phyloP scores from a whole-genome alignment of 768 basidiomycete species.

The Erythrobasidium yunnanense region DNA sequence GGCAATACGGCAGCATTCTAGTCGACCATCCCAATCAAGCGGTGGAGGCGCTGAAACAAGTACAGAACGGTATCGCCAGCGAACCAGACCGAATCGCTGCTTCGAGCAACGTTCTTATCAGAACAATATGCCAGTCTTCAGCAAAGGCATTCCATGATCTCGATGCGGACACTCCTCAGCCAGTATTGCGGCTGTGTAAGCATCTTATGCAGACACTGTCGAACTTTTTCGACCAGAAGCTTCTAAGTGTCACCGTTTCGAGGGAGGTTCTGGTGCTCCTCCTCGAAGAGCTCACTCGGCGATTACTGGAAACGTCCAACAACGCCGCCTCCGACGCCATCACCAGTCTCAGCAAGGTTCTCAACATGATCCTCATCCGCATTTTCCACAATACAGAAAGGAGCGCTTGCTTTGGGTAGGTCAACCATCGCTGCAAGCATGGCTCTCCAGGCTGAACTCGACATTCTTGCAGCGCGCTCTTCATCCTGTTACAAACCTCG shows the following conservation, averaged over 20 bases:
- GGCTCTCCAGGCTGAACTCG: neutral
- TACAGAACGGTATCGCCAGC: slow-evolving; percentile 72
- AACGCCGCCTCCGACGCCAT: slow-evolving; percentile 62
- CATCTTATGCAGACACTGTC: slow-evolving; percentile 94
- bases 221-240: slow-evolving; percentile 79
- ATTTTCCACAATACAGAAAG: slow-evolving; percentile 74
- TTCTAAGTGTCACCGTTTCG: slow-evolving; percentile 75
- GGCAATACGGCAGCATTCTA: no score
- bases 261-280: slow-evolving; percentile 72
- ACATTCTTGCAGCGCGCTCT: slow-evolving; percentile 53
- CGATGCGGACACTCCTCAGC: slow-evolving; percentile 37
- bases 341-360: slow-evolving; percentile 86
- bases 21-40: slow-evolving; percentile 73
- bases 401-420: slow-evolving; percentile 78
- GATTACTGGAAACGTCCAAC: slow-evolving; percentile 87
- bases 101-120: slow-evolving; percentile 65
- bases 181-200: slow-evolving; percentile 74
- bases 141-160: slow-evolving; percentile 66
- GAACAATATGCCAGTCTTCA: slow-evolving; percentile 84
- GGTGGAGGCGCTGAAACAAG: slow-evolving; percentile 84
- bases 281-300: slow-evolving; percentile 80
- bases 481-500: slow-evolving; percentile 51
- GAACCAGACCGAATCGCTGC: slow-evolving; percentile 67
- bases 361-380: slow-evolving; percentile 95
- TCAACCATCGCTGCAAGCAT: neutral